Evolutionary conservation across 192 early-diverging fungal genomes (phyloP), one percentile per base, ranked within the genome.

Genomic region (Phlyctochytrium arcticum): DNA sequence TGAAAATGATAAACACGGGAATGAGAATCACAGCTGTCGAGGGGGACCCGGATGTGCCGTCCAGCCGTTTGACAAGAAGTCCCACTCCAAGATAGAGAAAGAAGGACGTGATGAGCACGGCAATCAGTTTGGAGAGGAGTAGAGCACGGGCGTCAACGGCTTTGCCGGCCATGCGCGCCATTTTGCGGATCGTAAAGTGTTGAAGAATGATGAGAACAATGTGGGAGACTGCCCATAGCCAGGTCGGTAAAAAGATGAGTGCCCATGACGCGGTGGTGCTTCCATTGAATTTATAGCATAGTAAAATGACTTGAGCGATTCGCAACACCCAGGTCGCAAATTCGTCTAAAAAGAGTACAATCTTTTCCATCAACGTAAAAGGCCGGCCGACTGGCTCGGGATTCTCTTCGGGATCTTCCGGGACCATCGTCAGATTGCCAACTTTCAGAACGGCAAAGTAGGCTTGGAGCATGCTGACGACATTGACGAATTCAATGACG

Each of bases 261-360:
- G 57, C 48, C 76, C 76, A 78, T 21, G 66, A 55, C 6, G 63
- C 57, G 6, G 37, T 34, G 31, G 65, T 48, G 12, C 61, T 36
- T 31, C 67, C 62, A 21, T 61, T 39, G 19, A 74, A 24, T 59
- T 78, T 78, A 32, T 85, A 63, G 26, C 86, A 71, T 10, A 98
- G 73, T 21, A 98, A 68, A 29, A 91, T 72, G 9, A 78, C 80
- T 61, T 88, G 79, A 46, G 75, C 47, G 10, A 94, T 36, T 36
- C 95, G 82, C 26, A 94, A 84, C 2, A 60, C 48, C 80, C 81
- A 89, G 55, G 84, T 82, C n/a, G 68, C 73, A 51, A 86, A 80
- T 30, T 77, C 76, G 6, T 59, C 53, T 30, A 67, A 55, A 51
- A 79, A 33, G 60, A 70, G 12, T 31, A 66, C 34, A 36, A 39